Base-by-base conservation (phyloP, 225 moss, liverwort and hornwort genomes). In the Pseudisothecium myosuroides region DNA sequence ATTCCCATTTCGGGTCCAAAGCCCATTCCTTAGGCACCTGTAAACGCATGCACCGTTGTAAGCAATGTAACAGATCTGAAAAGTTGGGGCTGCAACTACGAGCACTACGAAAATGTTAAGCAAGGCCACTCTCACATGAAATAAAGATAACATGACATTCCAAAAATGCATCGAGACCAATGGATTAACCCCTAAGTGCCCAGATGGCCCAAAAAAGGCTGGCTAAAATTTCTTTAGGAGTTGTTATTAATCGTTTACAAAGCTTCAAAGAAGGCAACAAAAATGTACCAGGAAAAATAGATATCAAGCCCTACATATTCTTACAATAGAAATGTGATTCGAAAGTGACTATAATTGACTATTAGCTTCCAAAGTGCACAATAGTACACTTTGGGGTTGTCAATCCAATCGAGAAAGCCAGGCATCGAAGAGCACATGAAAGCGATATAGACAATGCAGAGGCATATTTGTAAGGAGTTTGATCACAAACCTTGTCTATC, bases 21-120 rank as follows among this genome's bases (percentile, higher is more conserved):
- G 94, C 95, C 99, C 99, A 99, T 88, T 99, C 99, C 89, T 96
- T 99, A 2, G 97, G 96, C 87, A 99, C 99, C 99, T 99, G 91
- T 31, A 87, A 59, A 91, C 12, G 83, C 56, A 84, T 21, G 85
- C 55, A 87, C 27, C 68, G 10, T 84, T 62, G 55, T 87, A 39
- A 90, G 86, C 72, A 86, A 86, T 59, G 49, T 17, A 41, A 68
- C 32, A 34, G 27, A 47, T 52, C 58, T 82, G 37, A 18, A 62
- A 72, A 85, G 6, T 21, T 43, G 17, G 43, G 59, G 28, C 29
- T 84, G 59, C 68, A 74, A 56, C 80, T 21, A 43, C 19, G 34
- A 59, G 61, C 54, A 36, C 61, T 52, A 61, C 73, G 72, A 47
- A 86, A 76, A 77, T 50, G 27, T 67, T 82, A 10, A 79, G 45